Percentiles rank a stretch among this genome's conserved stretches.
These are phyloP conservation scores for Botrytis deweyae DNA, from an alignment of 2,329 filamentous ascomycete genomes.

Conservation along the genomic window DNA sequence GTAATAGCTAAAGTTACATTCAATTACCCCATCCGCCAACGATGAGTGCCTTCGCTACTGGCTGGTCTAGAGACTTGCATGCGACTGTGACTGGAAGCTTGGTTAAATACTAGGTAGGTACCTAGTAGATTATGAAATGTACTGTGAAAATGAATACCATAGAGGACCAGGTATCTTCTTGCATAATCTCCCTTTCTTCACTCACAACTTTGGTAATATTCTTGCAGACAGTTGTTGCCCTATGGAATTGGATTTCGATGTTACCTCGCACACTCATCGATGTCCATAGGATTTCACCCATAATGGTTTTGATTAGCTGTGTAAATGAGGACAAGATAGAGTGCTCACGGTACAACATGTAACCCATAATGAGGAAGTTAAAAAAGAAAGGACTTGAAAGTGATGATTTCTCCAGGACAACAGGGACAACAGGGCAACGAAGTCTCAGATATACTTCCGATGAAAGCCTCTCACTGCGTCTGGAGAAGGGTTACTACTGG, in stretches of 20 bases:
- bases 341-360: conserved; percentile 4
- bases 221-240: not conserved
- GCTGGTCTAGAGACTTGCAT: not conserved
- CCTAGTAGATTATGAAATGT: not conserved
- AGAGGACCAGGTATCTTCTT: not conserved
- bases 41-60: not conserved
- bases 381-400: not conserved
- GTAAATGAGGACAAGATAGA: conserved; percentile 13
- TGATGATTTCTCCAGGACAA: not conserved
- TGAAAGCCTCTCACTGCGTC: not conserved
- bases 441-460: conserved; percentile 12
- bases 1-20: not conserved
- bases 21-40: not conserved
- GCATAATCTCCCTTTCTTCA: not conserved
- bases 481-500: conserved; percentile 1
- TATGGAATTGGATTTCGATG: not conserved
- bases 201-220: not conserved
- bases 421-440: not conserved
- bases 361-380: not conserved
- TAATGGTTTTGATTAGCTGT: not conserved
- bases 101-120: not conserved
- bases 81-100: not conserved
- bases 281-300: not conserved
- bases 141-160: not conserved
- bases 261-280: not conserved